Base-by-base conservation (phyloP, 768 basidiomycete genomes). In the Leucocoprinus birnbaumii region DNA sequence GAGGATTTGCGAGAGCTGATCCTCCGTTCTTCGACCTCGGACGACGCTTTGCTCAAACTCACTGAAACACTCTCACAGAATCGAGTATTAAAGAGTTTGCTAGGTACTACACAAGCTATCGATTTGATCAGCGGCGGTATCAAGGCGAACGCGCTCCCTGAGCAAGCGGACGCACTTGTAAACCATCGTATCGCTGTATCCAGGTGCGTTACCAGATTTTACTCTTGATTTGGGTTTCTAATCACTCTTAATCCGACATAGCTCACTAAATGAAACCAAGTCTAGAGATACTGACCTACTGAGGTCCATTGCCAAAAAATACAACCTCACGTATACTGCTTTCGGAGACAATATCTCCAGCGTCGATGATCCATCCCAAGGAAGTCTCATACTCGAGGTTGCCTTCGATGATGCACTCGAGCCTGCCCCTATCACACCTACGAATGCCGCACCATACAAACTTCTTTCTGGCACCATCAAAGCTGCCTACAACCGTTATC, bases 121-220 rank as follows among this genome's bases (percentile, higher is more conserved):
- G 89, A 91, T 62, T 63, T 94, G 11, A 77, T 84, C 26, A 71
- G 74, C n/a, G 84, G 84, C 19, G 86, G 84, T 9, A 80, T 85
- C 26, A 91, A 91, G 68, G 74, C 78, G 22, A 93, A 93, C 61
- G 89, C 91, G 22, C 78, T 94, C 19, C 91, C 91, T 0, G 91
- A 93, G 68, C 75, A 71, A 53, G 86, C 82, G 1, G 83, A 73
- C 65, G 87, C 84, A 0, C 66, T 90, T 21, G 77, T 91, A 25
- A 89, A 91, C 63, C 87, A 88, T 62, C 84, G 89, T 5, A 81
- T 91, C 50, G 76, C 84, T 3, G 79, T 79, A 7, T 73, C 78
- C 48, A 86, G 84, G 84, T 78, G 74, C 51, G 6, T 22, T 45
- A 38, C 13, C 31, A 31, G 31, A 11, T 5, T 5, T 5, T 6